Percentiles rank a stretch among this genome's conserved stretches.
Conservation (phyloP, 2,329 filamentous ascomycete genomes). For the Apiospora phragmitis region DNA sequence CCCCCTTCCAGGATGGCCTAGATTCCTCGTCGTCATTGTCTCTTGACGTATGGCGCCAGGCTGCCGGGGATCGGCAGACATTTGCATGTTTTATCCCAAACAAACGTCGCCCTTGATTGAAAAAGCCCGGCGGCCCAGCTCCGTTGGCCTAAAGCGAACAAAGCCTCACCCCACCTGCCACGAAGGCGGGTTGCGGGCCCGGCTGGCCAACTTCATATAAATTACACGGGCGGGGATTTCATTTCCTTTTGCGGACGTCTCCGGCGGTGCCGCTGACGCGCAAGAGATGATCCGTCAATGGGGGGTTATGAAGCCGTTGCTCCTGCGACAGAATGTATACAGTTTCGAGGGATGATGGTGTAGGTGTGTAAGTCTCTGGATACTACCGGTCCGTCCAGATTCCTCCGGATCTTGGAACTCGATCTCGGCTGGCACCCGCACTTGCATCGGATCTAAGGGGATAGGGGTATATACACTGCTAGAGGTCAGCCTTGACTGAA, state of each 20-base stretch:
- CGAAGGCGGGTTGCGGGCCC: background rate
- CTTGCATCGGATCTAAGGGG: background rate
- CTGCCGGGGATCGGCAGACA: background rate
- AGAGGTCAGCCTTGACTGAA: no score
- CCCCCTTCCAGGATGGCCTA: background rate
- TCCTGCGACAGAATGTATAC: background rate
- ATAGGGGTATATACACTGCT: no score
- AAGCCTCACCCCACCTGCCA: background rate
- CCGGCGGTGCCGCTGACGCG: background rate
- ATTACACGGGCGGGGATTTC: background rate
- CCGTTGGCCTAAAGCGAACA: background rate
- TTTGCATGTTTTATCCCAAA: background rate
- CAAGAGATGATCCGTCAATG: background rate
- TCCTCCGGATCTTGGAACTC: background rate
- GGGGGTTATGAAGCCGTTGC: background rate
- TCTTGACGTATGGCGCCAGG: background rate
- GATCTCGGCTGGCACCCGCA: background rate
- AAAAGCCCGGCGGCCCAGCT: background rate
- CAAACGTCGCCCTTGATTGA: background rate
- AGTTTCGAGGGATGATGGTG: background rate
- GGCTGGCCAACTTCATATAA: background rate
- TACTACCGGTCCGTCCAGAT: background rate
- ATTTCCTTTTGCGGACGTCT: background rate
- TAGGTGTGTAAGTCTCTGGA: background rate
- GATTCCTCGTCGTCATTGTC: background rate